phyloP scores from a whole-genome alignment of 2,329 filamentous ascomycete species.

The Parascedosporium putredinis region DNA sequence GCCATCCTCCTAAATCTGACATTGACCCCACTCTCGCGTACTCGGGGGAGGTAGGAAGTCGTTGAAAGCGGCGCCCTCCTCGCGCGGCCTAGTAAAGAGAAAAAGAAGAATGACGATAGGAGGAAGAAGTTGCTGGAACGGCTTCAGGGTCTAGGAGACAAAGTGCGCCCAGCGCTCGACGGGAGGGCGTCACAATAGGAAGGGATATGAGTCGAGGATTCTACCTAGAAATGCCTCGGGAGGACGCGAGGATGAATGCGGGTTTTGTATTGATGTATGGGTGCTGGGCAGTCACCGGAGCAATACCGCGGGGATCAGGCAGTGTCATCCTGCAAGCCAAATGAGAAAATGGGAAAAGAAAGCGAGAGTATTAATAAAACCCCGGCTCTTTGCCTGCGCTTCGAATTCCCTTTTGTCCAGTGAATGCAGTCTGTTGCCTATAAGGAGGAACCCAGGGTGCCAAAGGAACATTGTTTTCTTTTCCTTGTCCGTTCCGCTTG shows the following conservation, averaged over 20 bases:
- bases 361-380: background rate
- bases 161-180: background rate
- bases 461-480: background rate
- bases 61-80: no score
- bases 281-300: no score
- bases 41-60: background rate
- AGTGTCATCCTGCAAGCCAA: background rate
- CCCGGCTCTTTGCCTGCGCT: no score
- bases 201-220: background rate
- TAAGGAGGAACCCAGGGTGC: no score
- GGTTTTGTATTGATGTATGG: background rate
- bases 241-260: no score
- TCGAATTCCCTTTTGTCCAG: no score
- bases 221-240: background rate
- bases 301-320: background rate
- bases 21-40: background rate
- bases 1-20: conserved; percentile 2
- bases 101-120: background rate
- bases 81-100: no score
- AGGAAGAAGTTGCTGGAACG: background rate
- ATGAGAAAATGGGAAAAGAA: background rate
- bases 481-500: background rate
- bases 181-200: background rate
- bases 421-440: no score
- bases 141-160: background rate